Evolutionary conservation across 1,284 basidiomycete genomes (phyloP).

Genomic region (Singerocomus inundabilis): DNA sequence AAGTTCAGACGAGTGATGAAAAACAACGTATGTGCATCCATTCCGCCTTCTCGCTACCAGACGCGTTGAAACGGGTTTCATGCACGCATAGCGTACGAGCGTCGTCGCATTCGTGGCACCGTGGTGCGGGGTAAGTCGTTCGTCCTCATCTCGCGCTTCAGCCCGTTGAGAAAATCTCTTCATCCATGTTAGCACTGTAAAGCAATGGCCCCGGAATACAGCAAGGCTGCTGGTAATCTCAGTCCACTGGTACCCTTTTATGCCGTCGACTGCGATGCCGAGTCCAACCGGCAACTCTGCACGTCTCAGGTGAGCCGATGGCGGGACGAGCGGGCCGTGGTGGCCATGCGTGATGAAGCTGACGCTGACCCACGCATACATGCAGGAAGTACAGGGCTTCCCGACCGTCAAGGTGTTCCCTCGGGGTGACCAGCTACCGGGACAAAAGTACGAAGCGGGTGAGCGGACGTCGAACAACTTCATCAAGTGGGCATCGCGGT

Average conservation of each 20-base stretch:
- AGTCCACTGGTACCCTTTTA: conserved; percentile 86
- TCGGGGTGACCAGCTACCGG: conserved; percentile 60
- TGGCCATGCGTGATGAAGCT: not conserved
- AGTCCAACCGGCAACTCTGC: conserved; percentile 79
- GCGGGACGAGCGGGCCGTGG: too few species aligned
- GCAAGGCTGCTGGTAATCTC: conserved; percentile 77
- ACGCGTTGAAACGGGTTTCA: not conserved
- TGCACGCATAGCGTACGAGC: conserved; percentile 58
- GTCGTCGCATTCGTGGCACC: conserved; percentile 89
- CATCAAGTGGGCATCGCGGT: conserved; percentile 73
- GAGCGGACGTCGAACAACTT: conserved; percentile 75
- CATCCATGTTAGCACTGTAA: conserved; percentile 70
- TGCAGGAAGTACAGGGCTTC: conserved; percentile 83
- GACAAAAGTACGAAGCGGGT: conserved; percentile 67
- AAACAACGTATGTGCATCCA: conserved; percentile 57
- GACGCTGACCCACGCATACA: not conserved
- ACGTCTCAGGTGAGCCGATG: conserved; percentile 60
- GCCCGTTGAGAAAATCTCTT: not conserved
- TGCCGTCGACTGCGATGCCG: conserved; percentile 89
- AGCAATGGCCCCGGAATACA: conserved; percentile 81
- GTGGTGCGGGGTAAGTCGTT: conserved; percentile 76
- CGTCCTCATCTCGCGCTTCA: not conserved
- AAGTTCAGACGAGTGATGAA: conserved; percentile 75
- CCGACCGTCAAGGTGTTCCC: conserved; percentile 91
- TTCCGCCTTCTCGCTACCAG: not conserved